A percentile compares a stretch with the other conserved stretches of the same genome.
Conservation (phyloP, 805 yeast genomes). For the Spathaspora boniae region DNA sequence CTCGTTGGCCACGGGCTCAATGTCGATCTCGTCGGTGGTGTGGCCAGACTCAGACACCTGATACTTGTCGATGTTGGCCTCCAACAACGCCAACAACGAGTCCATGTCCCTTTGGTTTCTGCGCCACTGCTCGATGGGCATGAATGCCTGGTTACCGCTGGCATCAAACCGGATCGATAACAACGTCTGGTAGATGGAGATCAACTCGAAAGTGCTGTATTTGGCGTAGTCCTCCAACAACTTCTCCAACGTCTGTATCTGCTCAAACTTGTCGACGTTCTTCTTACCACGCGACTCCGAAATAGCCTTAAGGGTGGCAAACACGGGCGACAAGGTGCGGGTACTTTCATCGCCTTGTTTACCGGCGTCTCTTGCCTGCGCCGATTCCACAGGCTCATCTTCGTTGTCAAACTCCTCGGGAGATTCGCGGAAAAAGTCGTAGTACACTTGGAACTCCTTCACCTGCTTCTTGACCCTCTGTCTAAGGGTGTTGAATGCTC, state of each 20-base stretch:
- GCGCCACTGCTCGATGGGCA: conserved; percentile 83
- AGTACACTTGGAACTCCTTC: conserved; percentile 61
- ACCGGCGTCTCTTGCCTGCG: conserved; percentile 1
- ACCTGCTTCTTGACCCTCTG: conserved; percentile 83
- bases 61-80: conserved; percentile 51
- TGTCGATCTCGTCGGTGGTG: conserved; percentile 66
- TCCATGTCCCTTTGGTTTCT: conserved; percentile 60
- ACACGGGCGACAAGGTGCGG: conserved; percentile 47
- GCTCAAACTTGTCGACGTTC: conserved; percentile 80
- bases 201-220: conserved; percentile 63
- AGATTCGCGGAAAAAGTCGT: conserved; percentile 58
- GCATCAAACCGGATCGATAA: conserved; percentile 88
- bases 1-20: conserved; percentile 56
- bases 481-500: conserved; percentile 80
- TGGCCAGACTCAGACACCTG: conserved; percentile 75
- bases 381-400: conserved; percentile 17
- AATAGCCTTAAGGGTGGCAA: conserved; percentile 68
- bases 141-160: conserved; percentile 58
- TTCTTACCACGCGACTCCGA: conserved; percentile 94
- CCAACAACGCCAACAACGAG: conserved; percentile 64
- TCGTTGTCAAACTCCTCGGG: conserved; percentile 79
- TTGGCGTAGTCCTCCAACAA: conserved; percentile 38
- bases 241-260: conserved; percentile 66
- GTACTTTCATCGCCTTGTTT: conserved; percentile 39
- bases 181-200: conserved; percentile 73